Evolutionary conservation across 345 rosid species (phyloP).

Genomic region (Ceriops zippeliana): DNA sequence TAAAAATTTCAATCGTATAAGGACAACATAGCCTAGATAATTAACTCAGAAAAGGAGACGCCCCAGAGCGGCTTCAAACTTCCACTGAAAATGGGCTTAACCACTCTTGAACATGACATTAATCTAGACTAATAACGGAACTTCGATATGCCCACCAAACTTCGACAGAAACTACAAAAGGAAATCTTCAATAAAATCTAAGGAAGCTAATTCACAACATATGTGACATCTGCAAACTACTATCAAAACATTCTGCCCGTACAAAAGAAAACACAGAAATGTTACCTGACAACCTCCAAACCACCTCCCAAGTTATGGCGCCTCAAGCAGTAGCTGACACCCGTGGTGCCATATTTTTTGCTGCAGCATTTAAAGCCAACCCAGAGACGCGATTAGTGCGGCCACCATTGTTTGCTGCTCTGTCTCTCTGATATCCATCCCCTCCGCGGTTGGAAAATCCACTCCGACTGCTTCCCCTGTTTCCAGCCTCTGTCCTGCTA

Average conservation of each 20-base stretch:
- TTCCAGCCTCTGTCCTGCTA: conserved; percentile 58
- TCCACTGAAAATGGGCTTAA: neutral
- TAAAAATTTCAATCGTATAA: too few relatives aligned
- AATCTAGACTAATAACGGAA: neutral
- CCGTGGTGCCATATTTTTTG: conserved; percentile 37
- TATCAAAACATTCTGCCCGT: conserved; percentile 6
- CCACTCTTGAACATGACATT: neutral
- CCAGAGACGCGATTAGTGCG: conserved; percentile 45
- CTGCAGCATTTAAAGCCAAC: conserved; percentile 26
- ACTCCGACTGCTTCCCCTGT: conserved; percentile 55
- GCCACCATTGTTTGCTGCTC: conserved; percentile 37
- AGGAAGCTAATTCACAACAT: neutral
- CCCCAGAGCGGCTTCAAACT: neutral
- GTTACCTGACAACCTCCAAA: neutral
- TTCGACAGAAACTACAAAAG: neutral
- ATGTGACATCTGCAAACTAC: neutral
- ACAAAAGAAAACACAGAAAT: conserved; percentile 11
- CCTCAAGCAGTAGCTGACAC: conserved; percentile 57
- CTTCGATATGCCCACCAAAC: neutral
- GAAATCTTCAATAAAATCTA: neutral
- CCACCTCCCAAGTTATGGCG: neutral
- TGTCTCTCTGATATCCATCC: conserved; percentile 37
- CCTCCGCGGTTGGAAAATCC: conserved; percentile 65
- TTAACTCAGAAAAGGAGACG: neutral
- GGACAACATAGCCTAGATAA: neutral